A percentile compares a stretch with the other conserved stretches of the same genome.
Conservation (phyloP, 2,329 filamentous ascomycete species). For the Colletotrichum endophyticum region DNA sequence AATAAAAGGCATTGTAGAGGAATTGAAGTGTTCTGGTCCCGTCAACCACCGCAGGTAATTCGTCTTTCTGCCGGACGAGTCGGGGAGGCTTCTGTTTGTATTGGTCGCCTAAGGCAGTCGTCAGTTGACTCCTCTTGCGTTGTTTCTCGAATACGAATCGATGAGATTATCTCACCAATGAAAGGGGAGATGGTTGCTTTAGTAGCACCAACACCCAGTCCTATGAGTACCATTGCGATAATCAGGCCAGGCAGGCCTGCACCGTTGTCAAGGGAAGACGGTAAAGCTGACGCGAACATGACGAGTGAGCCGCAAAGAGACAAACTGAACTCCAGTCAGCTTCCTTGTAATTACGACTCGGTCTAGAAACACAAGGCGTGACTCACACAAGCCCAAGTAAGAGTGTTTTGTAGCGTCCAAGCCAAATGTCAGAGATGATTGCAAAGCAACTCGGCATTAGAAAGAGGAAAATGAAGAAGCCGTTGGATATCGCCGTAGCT, state of each 20-base stretch:
- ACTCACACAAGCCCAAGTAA: conserved; percentile 19
- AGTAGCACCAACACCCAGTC: conserved; percentile 63
- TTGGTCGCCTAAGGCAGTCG: conserved; percentile 49
- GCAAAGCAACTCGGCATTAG: conserved; percentile 64
- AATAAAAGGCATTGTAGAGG: conserved; percentile 69
- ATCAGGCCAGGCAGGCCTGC: conserved; percentile 60
- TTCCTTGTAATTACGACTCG: too few species aligned
- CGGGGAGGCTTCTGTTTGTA: conserved; percentile 55
- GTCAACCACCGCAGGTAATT: conserved; percentile 56
- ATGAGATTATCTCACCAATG: conserved; percentile 28
- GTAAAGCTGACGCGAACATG: conserved; percentile 59
- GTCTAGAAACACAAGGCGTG: conserved; percentile 14
- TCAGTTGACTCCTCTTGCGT: neutral
- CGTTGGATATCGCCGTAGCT: conserved; percentile 51
- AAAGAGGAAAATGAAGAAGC: conserved; percentile 51
- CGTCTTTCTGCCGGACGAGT: conserved; percentile 16
- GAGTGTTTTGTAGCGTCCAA: conserved; percentile 67
- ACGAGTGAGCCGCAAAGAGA: conserved; percentile 60
- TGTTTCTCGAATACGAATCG: fast-evolving
- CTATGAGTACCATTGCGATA: conserved; percentile 60
- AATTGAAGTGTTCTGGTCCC: conserved; percentile 60
- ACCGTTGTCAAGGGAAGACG: conserved; percentile 51
- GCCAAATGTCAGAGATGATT: conserved; percentile 63
- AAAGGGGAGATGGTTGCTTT: conserved; percentile 53
- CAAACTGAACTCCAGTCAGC: conserved; percentile 34